A percentile compares a stretch with the other conserved stretches of the same genome.
These are phyloP conservation scores for Prunus fruticosa DNA, from an alignment of 306 rosid genomes.

Conservation along the genomic window DNA sequence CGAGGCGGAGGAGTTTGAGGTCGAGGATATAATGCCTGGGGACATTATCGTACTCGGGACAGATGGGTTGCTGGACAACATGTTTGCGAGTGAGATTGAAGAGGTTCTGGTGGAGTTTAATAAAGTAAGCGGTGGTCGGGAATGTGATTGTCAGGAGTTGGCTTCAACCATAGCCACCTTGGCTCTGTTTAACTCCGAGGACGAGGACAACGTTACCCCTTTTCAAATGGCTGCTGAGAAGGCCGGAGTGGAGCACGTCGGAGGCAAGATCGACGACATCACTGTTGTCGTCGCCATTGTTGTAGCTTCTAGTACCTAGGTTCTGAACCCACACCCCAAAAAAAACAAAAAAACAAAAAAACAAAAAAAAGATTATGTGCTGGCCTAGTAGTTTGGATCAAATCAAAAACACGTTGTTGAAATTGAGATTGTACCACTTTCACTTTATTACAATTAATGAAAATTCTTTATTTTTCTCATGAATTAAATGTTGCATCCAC, in stretches of 20 bases:
- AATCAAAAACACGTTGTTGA: no score
- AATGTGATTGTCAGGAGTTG: neutral
- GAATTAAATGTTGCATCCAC: no score
- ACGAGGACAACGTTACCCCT: neutral
- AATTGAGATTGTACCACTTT: no score
- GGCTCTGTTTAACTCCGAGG: neutral
- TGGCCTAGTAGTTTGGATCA: no score
- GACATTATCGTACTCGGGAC: constrained; percentile 19
- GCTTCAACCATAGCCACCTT: neutral
- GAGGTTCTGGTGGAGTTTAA: neutral
- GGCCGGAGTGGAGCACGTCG: neutral
- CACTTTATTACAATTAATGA: no score
- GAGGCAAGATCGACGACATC: constrained; percentile 16
- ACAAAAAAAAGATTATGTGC: no score
- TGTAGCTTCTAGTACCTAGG: no score
- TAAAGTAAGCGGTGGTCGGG: no score
- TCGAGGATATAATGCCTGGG: neutral
- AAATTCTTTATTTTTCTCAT: no score
- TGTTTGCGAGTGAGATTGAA: constrained; percentile 1
- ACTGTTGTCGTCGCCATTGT: no score
- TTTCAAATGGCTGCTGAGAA: neutral
- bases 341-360: no score
- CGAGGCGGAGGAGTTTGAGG: neutral
- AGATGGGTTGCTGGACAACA: constrained; percentile 23
- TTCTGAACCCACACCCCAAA: no score